Percentiles rank a stretch among this genome's conserved stretches.
phyloP scores from a whole-genome alignment of 352 stramenopile species.

The Globisporangium cystogenes region DNA sequence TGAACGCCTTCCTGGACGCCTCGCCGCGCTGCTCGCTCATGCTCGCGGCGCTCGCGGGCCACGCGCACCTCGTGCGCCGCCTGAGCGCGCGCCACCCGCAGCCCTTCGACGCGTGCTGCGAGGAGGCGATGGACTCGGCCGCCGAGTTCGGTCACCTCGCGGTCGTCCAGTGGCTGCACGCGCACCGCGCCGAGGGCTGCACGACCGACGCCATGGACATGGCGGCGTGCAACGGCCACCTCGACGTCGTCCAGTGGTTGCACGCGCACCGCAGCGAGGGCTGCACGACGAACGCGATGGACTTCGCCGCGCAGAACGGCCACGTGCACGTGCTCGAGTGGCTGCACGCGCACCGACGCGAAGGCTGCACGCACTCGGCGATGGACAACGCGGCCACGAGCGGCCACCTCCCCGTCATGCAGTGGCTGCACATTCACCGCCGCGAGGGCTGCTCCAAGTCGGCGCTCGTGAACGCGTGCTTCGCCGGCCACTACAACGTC shows the following conservation, averaged over 20 bases:
- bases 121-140: slow-evolving; percentile 28
- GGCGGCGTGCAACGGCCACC: slow-evolving; percentile 20
- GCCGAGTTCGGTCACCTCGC: slow-evolving; percentile 20
- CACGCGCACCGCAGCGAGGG: slow-evolving; percentile 24
- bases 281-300: slow-evolving; percentile 22
- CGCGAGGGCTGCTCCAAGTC: slow-evolving; percentile 64
- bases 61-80: slow-evolving; percentile 50
- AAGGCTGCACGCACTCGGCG: slow-evolving; percentile 38
- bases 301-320: slow-evolving; percentile 21
- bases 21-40: slow-evolving; percentile 48
- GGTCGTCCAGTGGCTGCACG: slow-evolving; percentile 29
- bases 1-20: slow-evolving; percentile 53
- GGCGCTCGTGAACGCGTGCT: slow-evolving; percentile 57
- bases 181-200: slow-evolving; percentile 22
- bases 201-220: slow-evolving; percentile 31
- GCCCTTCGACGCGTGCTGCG: slow-evolving; percentile 20
- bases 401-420: slow-evolving; percentile 30
- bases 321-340: slow-evolving; percentile 28
- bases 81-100: slow-evolving; percentile 28
- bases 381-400: slow-evolving; percentile 31
- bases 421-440: slow-evolving; percentile 47
- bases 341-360: slow-evolving; percentile 20
- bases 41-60: slow-evolving; percentile 39
- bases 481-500: slow-evolving; percentile 41
- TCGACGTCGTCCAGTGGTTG: slow-evolving; percentile 27